phyloP scores from a whole-genome alignment of 345 rosid species.

The Aquilaria yunnanensis region DNA sequence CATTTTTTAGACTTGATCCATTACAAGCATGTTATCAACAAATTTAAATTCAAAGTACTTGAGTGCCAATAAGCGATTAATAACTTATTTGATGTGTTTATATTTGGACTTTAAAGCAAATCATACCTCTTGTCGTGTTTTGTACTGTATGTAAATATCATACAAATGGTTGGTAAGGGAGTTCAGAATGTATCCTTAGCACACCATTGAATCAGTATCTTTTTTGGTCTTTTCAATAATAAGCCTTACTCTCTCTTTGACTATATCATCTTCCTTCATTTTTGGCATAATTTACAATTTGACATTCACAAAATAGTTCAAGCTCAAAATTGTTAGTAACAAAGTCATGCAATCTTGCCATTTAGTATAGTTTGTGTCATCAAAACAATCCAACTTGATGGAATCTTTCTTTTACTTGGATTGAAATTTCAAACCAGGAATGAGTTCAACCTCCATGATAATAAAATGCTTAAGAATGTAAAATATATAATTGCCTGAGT shows the following conservation, averaged over 20 bases:
- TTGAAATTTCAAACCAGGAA: too few relatives aligned
- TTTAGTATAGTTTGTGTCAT: not conserved
- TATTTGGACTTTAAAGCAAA: not conserved
- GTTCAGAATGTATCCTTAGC: not conserved
- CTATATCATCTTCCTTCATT: not conserved
- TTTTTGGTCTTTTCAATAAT: not conserved
- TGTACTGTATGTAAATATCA: not conserved
- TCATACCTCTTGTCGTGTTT: not conserved
- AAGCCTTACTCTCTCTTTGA: not conserved
- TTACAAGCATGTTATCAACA: not conserved
- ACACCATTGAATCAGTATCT: not conserved
- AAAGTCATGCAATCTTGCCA: not conserved
- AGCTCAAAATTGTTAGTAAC: not conserved
- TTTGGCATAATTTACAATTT: not conserved
- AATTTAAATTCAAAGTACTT: constrained; percentile 7
- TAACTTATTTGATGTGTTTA: not conserved
- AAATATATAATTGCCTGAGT: too few relatives aligned
- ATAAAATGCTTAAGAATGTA: too few relatives aligned
- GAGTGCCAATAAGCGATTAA: not conserved
- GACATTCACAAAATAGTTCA: not conserved
- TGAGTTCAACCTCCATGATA: too few relatives aligned
- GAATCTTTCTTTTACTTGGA: too few relatives aligned
- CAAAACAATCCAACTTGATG: not conserved
- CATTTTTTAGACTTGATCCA: not conserved
- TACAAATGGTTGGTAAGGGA: not conserved